Base-by-base conservation (phyloP, 306 rosid species). In the Cyamopsis tetragonoloba region DNA sequence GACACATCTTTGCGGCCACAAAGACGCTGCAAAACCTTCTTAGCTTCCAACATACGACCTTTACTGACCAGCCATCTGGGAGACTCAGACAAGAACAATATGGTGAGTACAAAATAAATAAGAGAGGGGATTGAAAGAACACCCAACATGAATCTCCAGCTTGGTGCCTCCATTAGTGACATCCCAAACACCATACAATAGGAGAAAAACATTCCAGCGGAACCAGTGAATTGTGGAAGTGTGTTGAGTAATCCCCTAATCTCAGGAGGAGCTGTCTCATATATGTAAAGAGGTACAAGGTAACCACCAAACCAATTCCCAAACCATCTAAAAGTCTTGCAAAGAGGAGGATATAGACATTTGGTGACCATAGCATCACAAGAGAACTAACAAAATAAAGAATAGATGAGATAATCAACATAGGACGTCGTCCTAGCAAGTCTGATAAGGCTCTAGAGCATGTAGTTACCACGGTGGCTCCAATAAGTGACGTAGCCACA, bases 21-120 rank as follows among this genome's bases (percentile, higher is more conserved):
- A 71, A 92, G 88, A 76, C 80, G 77, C 61, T 87, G 96, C 57
- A 92, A 74, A 39, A 92, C 98, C 56, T 72, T 78, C 73, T 86
- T 92, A 32, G 98, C 98, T 83, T 92, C 96, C 2, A 87, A 80
- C 98, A 92, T 92, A 63, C 87, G 82, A 3, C 98, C 98, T 77
- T 80, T 92, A 83, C 98, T 92, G 37, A 92, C 98, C 37, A 92
- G 96, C 98, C 98, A 92, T 19, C 96, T 81, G 0, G 98, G 98
- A 71, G 98, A 92, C 83, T 92, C 98, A 0, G 98, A 95, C 91
- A 92, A 86, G 85, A 79, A 92, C 14, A 86, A 83, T 41, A 87
- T 18, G 0, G 96, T 46, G 77, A 92, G 67, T 28, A 12, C 71
- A 79, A 92, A 84, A 66, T 84, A 92, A 62, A 87, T 7, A 41